Conservation (phyloP, 345 rosid species). For the Salix brachista region DNA sequence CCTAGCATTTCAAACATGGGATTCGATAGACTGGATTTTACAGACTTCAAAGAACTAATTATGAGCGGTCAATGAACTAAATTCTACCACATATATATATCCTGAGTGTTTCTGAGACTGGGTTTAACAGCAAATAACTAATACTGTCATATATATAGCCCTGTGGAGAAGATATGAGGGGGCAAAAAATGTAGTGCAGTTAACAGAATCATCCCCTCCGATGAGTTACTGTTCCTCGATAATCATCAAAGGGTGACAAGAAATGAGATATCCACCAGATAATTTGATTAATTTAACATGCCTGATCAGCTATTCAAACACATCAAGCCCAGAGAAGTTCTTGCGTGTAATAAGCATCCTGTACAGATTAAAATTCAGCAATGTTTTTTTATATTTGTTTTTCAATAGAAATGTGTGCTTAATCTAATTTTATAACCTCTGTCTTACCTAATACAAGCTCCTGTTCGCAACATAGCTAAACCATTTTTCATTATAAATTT, state of each 20-base stretch:
- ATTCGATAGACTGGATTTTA: background rate
- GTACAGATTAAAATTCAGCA: background rate
- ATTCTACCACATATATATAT: background rate
- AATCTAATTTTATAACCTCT: background rate
- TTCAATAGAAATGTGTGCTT: background rate
- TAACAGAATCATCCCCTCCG: too few relatives aligned
- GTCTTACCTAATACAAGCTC: constrained; percentile 15
- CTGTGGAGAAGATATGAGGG: background rate
- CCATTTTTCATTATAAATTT: background rate
- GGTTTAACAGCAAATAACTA: background rate
- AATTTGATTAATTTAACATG: too few relatives aligned
- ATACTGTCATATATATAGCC: background rate
- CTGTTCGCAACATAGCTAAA: constrained; percentile 10
- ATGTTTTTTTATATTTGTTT: background rate
- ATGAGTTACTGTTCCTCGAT: background rate
- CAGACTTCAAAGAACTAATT: background rate
- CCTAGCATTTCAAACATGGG: background rate
- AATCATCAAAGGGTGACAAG: background rate
- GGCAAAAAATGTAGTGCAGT: background rate
- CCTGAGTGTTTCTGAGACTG: background rate
- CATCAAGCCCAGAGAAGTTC: background rate
- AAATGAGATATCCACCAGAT: background rate
- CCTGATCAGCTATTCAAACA: background rate
- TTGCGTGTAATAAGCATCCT: background rate
- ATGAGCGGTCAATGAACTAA: background rate